Conservation (phyloP, 1,284 basidiomycete species). For the Coniferiporia weirii region DNA sequence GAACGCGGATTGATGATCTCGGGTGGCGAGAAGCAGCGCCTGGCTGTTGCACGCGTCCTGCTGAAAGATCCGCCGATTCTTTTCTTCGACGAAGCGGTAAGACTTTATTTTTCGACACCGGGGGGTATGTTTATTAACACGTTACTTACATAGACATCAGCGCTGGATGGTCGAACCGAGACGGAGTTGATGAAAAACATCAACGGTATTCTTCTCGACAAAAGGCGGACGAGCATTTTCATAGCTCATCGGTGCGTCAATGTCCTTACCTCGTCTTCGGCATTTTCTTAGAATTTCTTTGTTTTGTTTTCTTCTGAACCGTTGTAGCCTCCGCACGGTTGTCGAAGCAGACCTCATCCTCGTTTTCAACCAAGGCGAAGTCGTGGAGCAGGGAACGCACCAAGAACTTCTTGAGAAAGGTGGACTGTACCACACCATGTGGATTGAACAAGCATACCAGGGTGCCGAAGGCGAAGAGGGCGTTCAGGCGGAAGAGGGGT, state of each 20-base stretch:
- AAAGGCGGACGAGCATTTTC: conserved; percentile 88
- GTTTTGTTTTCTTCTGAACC: not conserved
- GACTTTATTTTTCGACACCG: conserved; percentile 25
- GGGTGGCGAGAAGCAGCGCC: conserved; percentile 94
- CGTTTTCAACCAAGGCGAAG: conserved; percentile 79
- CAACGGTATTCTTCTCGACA: conserved; percentile 71
- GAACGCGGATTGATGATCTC: conserved; percentile 97
- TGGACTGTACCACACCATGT: conserved; percentile 83
- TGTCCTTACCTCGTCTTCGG: not conserved
- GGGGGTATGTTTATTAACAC: not conserved
- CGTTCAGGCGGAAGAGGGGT: not conserved
- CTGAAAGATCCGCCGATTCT: conserved; percentile 93
- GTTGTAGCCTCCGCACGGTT: conserved; percentile 73
- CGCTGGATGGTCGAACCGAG: conserved; percentile 92
- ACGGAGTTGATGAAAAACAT: conserved; percentile 94
- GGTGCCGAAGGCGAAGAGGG: conserved; percentile 15
- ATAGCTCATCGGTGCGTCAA: conserved; percentile 68
- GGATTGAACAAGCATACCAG: conserved; percentile 67
- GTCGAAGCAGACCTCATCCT: conserved; percentile 92
- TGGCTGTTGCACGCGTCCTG: conserved; percentile 90
- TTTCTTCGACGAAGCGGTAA: conserved; percentile 96
- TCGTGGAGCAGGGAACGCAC: conserved; percentile 91
- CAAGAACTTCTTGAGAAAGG: conserved; percentile 68
- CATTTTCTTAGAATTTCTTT: not conserved
- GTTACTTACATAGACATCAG: conserved; percentile 65